Base-by-base conservation (phyloP, 1,139 yeast species). In the Lipomyces yarrowii region DNA sequence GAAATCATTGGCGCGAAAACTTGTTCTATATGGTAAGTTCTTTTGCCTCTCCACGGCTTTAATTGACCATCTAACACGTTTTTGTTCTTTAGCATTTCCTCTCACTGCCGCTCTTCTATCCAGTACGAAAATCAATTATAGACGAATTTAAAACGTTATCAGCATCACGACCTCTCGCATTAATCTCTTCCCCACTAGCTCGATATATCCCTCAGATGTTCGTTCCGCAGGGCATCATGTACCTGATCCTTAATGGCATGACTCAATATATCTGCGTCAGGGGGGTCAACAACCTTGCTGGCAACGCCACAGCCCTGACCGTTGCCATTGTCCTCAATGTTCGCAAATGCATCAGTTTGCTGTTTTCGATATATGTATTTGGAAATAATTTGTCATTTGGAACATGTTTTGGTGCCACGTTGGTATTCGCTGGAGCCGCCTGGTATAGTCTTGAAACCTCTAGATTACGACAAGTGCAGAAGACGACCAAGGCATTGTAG, bases 181-280 rank as follows among this genome's bases (percentile, higher is more conserved):
- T 71, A 33, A 39, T 23, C 26, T 56, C 60, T 2, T 15, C 60
- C 7, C 6, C 21, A 15, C 18, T 53, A 8, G 26, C 26, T 21
- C 46, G 58, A 53, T n/a, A 30, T 7, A 30, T 42, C 23, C 61
- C 61, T 32, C 39, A 30, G 30, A 4, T 53, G 39, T 56, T 32
- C 7, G 48, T 66, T 2, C 73, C 73, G 11, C 69, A 60, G 64
- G 77, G 71, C 69, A 64, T 80, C 13, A 60, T 76, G 26, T 79
- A 75, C 63, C 75, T 81, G 57, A 52, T 73, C 2, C 69, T 81
- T 23, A 89, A 88, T 73, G 83, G 84, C n/a, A 58, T 80, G 0
- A 84, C 92, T 0, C 96, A 89, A 74, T 83, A 84, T 71, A 64
- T 86, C 3, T 89, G 96, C 73, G 85, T 87, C 1, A 78, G 85